These are phyloP conservation scores for Chlamydomonas sp. DNA, from an alignment of 139 green algal genomes.

Conservation along the genomic window DNA sequence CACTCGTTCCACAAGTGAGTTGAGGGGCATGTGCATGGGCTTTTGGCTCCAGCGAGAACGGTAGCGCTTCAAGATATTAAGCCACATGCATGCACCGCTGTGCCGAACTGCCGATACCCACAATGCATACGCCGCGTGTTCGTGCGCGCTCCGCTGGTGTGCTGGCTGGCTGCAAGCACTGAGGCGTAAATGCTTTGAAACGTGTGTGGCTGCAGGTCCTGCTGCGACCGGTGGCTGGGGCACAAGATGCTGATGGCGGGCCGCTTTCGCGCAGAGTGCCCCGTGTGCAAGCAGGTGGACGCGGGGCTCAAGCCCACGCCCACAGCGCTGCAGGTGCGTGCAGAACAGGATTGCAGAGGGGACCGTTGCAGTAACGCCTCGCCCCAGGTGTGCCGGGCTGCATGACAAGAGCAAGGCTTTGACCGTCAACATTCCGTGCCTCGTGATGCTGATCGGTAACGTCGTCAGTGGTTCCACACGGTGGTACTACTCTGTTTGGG, in stretches of 20 bases:
- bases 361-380: neutral
- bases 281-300: constrained; percentile 16
- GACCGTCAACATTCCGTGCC: no score
- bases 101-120: neutral
- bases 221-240: constrained; percentile 30
- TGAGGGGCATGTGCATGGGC: neutral
- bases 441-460: no score
- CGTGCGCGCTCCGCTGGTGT: neutral
- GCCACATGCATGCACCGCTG: neutral
- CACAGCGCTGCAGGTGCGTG: neutral
- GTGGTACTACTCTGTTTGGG: no score
- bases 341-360: neutral
- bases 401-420: no score
- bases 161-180: neutral
- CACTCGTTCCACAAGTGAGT: constrained; percentile 34
- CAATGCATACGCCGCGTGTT: neutral
- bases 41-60: neutral
- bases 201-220: constrained; percentile 11
- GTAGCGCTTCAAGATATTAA: neutral
- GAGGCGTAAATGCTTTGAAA: no score
- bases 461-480: no score
- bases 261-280: constrained; percentile 20
- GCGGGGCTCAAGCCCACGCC: constrained; percentile 12
- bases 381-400: no score
- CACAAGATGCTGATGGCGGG: constrained; percentile 1